Base-by-base conservation (phyloP, 225 moss, liverwort and hornwort species). In the Pleurozium schreberi region DNA sequence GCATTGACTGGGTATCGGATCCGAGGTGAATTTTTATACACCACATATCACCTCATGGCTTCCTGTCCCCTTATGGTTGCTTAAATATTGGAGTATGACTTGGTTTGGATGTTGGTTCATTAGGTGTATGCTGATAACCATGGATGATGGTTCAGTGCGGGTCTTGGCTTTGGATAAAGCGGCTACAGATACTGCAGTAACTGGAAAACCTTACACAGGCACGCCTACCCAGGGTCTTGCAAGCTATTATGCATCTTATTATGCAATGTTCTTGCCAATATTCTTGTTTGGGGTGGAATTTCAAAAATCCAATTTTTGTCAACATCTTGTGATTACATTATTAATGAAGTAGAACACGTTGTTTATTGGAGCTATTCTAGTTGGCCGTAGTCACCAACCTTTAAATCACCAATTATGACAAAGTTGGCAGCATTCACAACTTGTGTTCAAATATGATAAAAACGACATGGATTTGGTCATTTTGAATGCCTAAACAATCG, bases 81-180 rank as follows among this genome's bases (percentile, higher is more conserved):
- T 82, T 61, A 75, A 38, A 33, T 45, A 42, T 52, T 17, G 77
- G 67, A 89, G 49, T 66, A 58, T 89, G 88, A 91, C 86, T 91
- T 82, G 75, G 50, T 82, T 80, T 91, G 90, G 81, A 85, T 88
- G 82, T 71, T 66, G 68, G 57, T 87, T 89, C 69, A 60, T 57
- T 87, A 98, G 98, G 93, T 99, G 96, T 90, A 91, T 99, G 84
- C 84, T 99, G 91, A 95, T 99, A 92, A 93, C 92, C n/a, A 93
- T 99, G 96, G 98, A 99, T 89, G 98, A 99, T 90, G 97, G 98
- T 84, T 97, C 97, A 70, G 89, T 99, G 67, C 97, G 98, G 55
- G 88, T 97, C 80, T 90, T 99, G 86, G 94, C 95, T 49, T 92
- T 99, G 69, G 96, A 96, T 86, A 96, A 96, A 91, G 92, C 97